Conservation (phyloP, 768 basidiomycete genomes). For the Podaxis sp. region DNA sequence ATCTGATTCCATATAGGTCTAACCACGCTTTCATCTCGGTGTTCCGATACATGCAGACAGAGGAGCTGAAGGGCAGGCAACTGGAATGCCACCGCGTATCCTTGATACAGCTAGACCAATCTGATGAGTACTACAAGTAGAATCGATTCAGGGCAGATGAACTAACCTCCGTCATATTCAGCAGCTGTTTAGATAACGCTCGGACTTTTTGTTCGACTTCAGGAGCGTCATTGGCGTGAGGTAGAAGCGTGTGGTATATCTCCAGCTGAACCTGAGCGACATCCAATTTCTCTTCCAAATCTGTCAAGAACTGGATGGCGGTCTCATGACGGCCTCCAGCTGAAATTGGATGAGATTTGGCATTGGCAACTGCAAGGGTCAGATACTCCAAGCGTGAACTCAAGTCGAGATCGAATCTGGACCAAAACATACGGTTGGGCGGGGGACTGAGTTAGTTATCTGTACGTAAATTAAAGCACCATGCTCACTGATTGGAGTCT, state of each 20-base stretch:
- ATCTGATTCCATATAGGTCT: conserved; percentile 88
- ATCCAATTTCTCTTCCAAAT: conserved; percentile 94
- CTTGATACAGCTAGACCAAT: conserved; percentile 70
- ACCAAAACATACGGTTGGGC: conserved; percentile 1
- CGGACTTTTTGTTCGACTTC: conserved; percentile 64
- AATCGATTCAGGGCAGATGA: background rate
- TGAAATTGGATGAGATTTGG: conserved; percentile 90
- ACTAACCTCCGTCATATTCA: conserved; percentile 83
- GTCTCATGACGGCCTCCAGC: conserved; percentile 76
- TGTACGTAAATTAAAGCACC: background rate
- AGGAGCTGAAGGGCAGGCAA: conserved; percentile 82
- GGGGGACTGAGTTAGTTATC: background rate
- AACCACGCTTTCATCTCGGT: conserved; percentile 79
- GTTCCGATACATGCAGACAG: conserved; percentile 92
- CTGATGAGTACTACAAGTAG: conserved; percentile 3
- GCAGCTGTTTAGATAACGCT: conserved; percentile 55
- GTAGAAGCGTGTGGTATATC: conserved; percentile 65
- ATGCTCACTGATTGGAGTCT: conserved; percentile 77
- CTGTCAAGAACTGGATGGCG: conserved; percentile 93
- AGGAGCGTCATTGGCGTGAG: conserved; percentile 58
- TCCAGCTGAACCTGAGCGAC: conserved; percentile 98
- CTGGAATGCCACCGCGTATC: conserved; percentile 85
- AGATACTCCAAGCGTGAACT: conserved; percentile 85
- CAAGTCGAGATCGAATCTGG: conserved; percentile 65
- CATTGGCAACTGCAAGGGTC: conserved; percentile 92